Percentiles rank a stretch among this genome's conserved stretches.
Evolutionary conservation across 2,329 filamentous ascomycete species (phyloP).

Genomic region (Thielaviopsis euricoi): DNA sequence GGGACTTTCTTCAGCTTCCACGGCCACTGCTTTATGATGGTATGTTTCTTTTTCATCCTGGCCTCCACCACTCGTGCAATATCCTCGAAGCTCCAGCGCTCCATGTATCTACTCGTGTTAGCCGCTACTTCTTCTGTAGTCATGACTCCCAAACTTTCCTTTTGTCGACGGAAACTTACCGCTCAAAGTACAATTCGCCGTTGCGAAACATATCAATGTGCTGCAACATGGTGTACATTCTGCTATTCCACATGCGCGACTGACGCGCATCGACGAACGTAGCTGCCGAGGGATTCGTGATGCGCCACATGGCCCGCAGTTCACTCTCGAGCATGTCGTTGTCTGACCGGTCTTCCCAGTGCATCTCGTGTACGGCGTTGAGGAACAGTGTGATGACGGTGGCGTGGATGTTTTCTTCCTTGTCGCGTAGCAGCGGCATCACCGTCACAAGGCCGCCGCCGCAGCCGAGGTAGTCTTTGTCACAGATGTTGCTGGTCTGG

Average conservation of each 20-base stretch:
- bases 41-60: background rate
- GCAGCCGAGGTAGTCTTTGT: background rate
- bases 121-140: too few relatives aligned
- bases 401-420: background rate
- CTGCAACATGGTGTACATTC: too few relatives aligned
- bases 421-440: background rate
- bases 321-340: background rate
- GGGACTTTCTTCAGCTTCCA: background rate
- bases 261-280: background rate
- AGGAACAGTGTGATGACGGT: background rate
- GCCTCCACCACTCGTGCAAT: background rate
- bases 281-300: background rate
- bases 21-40: background rate
- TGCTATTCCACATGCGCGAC: background rate
- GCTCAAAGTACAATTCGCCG: too few relatives aligned
- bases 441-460: background rate
- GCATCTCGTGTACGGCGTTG: background rate
- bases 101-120: background rate
- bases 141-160: too few relatives aligned
- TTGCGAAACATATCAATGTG: too few relatives aligned
- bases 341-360: background rate
- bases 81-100: background rate
- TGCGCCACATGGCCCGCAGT: background rate
- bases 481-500: background rate
- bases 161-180: too few relatives aligned